Conservation (phyloP, 768 basidiomycete genomes). For the Mycena filopes region DNA sequence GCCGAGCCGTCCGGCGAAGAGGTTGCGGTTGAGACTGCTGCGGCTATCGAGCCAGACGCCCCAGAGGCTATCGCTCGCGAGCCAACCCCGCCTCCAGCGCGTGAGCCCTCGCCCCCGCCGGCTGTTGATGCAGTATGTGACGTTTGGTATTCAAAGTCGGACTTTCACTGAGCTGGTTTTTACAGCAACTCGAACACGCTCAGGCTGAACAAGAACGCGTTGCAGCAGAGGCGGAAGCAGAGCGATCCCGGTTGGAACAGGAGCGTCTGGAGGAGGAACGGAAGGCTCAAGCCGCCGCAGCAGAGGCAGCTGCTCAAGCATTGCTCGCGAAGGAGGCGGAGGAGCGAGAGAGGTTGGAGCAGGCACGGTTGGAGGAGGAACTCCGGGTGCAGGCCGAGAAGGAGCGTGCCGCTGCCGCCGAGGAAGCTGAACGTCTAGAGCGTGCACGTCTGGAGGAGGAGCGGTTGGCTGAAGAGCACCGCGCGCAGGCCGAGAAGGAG, state of each 20-base stretch:
- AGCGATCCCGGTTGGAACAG: constrained; percentile 1
- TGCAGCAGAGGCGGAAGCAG: neutral
- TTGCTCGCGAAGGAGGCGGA: constrained; percentile 1
- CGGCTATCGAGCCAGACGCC: no score
- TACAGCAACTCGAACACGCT: no score
- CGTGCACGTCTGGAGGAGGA: constrained; percentile 3
- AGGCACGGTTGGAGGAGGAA: no score
- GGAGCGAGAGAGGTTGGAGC: no score
- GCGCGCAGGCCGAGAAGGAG: neutral
- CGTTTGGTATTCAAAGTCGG: no score
- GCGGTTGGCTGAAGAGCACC: neutral
- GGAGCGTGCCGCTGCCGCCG: constrained; percentile 2
- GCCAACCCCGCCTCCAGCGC: no score
- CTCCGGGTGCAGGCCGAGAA: neutral
- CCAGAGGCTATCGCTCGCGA: constrained; percentile 21
- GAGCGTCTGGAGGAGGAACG: constrained; percentile 4
- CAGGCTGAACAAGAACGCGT: neutral
- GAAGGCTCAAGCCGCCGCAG: constrained; percentile 4
- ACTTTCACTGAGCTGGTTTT: no score
- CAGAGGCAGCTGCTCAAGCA: constrained; percentile 5
- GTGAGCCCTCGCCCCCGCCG: no score
- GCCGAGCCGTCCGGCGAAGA: neutral
- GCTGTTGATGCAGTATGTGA: no score
- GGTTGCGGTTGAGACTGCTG: neutral
- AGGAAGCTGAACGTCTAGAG: neutral